A percentile compares a stretch with the other conserved stretches of the same genome.
Conservation (phyloP, 805 yeast genomes). For the Ogataea degrootiae region DNA sequence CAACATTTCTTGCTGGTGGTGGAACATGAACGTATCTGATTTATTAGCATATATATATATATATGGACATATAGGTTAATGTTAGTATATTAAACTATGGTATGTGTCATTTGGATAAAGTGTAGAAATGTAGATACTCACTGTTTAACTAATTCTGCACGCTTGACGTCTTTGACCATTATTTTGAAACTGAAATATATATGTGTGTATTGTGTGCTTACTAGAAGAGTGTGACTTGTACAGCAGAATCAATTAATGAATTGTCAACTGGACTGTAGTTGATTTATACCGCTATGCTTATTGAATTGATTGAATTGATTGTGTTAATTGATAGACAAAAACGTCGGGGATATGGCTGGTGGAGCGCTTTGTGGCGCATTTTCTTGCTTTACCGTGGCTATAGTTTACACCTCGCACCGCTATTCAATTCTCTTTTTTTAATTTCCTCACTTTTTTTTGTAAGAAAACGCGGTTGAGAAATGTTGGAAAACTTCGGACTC, state of each 20-base stretch:
- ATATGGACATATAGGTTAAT: not conserved
- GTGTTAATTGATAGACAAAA: not conserved
- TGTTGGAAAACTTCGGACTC: too few species aligned
- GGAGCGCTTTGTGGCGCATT: too few species aligned
- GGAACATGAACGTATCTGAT: constrained; percentile 45
- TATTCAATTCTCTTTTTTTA: too few species aligned
- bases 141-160: constrained; percentile 26
- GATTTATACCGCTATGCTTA: not conserved
- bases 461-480: too few species aligned
- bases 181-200: not conserved
- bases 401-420: too few species aligned
- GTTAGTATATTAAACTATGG: constrained; percentile 1
- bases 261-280: too few species aligned
- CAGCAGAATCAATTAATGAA: not conserved
- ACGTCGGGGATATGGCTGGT: too few species aligned
- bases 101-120: not conserved
- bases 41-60: not conserved
- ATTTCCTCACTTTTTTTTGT: too few species aligned
- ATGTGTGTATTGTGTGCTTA: not conserved
- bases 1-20: constrained; percentile 39
- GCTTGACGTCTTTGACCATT: constrained; percentile 27
- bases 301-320: not conserved
- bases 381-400: too few species aligned
- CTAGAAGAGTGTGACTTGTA: not conserved
- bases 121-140: constrained; percentile 9